Evolutionary conservation across 179 eudicot species (phyloP).

Genomic region (Spinacia oleracea): DNA sequence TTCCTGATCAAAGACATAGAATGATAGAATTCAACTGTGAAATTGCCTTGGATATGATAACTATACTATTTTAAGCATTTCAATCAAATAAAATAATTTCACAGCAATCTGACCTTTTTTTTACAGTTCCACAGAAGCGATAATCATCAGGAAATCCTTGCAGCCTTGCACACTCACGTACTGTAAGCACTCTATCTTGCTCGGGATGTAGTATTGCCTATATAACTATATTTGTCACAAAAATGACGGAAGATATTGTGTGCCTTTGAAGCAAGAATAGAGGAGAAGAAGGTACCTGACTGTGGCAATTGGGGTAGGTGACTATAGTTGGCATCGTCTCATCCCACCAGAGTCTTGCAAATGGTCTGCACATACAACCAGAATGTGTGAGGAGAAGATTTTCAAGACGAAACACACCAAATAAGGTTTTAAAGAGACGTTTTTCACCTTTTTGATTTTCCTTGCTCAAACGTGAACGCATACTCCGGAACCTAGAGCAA

Average conservation of each 20-base stretch:
- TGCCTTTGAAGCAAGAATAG: neutral
- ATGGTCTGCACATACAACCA: slow-evolving; percentile 36
- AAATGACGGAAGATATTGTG: neutral
- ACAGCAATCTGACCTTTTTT: slow-evolving; percentile 38
- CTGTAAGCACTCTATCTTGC: slow-evolving; percentile 48
- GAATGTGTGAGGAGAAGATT: neutral
- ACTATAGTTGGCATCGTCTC: slow-evolving; percentile 43
- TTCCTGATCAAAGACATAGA: neutral
- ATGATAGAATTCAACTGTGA: neutral
- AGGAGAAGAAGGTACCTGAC: slow-evolving; percentile 36
- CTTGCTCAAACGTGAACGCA: slow-evolving; percentile 45
- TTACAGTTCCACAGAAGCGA: slow-evolving; percentile 49
- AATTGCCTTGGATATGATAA: neutral
- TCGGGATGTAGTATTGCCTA: slow-evolving; percentile 48
- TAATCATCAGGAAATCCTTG: slow-evolving; percentile 54
- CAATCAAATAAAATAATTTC: neutral
- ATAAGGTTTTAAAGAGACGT: slow-evolving; percentile 2
- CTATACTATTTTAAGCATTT: neutral
- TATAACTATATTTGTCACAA: slow-evolving; percentile 20
- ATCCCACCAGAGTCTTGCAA: slow-evolving; percentile 59
- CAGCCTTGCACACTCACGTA: slow-evolving; percentile 54
- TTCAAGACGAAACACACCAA: neutral
- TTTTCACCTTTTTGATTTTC: slow-evolving; percentile 46
- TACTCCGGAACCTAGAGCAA: slow-evolving; percentile 47
- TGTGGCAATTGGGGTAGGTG: slow-evolving; percentile 44